These are phyloP conservation scores for Boechera retrofracta DNA, from an alignment of 345 rosid species.

Conservation along the genomic window DNA sequence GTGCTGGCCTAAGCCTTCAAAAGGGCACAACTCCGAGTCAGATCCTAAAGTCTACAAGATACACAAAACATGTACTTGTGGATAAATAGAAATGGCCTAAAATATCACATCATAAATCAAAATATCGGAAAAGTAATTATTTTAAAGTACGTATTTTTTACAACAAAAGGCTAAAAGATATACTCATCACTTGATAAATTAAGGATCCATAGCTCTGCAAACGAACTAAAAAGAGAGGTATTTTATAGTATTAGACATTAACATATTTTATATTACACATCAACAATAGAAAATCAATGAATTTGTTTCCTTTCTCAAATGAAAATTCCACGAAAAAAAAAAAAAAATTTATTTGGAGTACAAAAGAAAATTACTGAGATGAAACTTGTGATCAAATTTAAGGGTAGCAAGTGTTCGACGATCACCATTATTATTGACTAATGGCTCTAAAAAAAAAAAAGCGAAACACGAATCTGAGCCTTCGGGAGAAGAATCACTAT, in stretches of 20 bases:
- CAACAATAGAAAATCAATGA: neutral
- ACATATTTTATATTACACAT: neutral
- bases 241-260: neutral
- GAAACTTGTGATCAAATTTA: neutral
- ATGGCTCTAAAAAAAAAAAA: neutral
- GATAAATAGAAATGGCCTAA: neutral
- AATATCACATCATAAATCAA: constrained; percentile 2
- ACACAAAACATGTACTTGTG: neutral
- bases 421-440: neutral
- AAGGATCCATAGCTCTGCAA: neutral
- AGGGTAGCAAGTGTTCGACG: neutral
- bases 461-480: neutral
- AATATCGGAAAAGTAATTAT: neutral
- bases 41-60: too few relatives aligned
- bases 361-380: neutral
- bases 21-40: too few relatives aligned
- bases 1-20: too few relatives aligned
- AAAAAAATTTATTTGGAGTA: neutral
- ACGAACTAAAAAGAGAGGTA: neutral
- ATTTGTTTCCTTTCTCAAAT: neutral
- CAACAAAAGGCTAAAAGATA: too few relatives aligned
- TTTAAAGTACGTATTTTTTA: neutral
- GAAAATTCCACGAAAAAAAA: neutral
- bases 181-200: neutral
- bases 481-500: neutral